Evolutionary conservation across 1,284 basidiomycete species (phyloP), one percentile per base, ranked within the genome.

Genomic region (Pyrrhoderma lamaoense): DNA sequence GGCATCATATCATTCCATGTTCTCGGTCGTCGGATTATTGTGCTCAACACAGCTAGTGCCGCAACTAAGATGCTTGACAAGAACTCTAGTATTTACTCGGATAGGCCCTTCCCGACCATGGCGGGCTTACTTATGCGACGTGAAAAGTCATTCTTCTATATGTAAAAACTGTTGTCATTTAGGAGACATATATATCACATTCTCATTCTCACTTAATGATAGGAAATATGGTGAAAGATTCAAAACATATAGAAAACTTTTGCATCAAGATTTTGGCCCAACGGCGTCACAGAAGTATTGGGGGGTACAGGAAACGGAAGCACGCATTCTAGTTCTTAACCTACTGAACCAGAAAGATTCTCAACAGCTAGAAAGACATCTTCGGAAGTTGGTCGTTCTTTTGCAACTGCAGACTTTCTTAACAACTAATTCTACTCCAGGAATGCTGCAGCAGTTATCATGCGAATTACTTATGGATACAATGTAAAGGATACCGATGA

Each of bases 381-480:
- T 56, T 21, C 39, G 55, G 37, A 53, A 40, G 55, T 56, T n/a
- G 49, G 42, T 42, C n/a, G n/a, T n/a, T n/a, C n/a, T n/a, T n/a
- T n/a, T n/a, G n/a, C 5, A 31, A 31, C 11, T 18, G 11, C 42
- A 43, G 13, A 21, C 14, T 18, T 3, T 21, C 21, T 23, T 43
- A 3, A 50, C 25, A 22, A 45, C 36, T 16, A 31, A 3, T 14
- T 7, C 22, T 22, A 43, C 19, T 21, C 42, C 36, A 74, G 72
- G 49, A 70, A 70, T 52, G 63, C 69, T 1, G 65, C 65, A 0
- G 67, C 64, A 3, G 67, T 72, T 8, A 71, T 74, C 22, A 70
- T 75, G 70, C 69, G 67, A 54, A 60, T 71, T 16, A 66, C 71
- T 1, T 74, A 70, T 57, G 73, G 73, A 3, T 73, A 72, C 57